Conservation (phyloP, 306 rosid genomes). For the Castanea sativa region DNA sequence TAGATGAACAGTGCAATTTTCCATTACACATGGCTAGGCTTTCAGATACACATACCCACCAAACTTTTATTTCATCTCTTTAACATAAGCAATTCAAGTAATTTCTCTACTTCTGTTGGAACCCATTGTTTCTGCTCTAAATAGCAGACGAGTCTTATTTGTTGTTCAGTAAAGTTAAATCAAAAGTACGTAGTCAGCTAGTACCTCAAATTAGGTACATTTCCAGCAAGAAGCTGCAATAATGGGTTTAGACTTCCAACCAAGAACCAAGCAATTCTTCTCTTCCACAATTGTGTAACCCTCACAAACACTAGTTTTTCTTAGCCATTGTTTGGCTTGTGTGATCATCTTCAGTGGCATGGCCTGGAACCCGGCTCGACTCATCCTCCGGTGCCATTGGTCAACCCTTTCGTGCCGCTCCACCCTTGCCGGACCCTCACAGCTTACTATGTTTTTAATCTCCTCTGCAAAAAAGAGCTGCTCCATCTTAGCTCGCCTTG, state of each 20-base stretch:
- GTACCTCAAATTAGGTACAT: slow-evolving; percentile 30
- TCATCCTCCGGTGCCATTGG: slow-evolving; percentile 91
- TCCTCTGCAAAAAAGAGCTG: slow-evolving; percentile 85
- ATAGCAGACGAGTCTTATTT: background rate
- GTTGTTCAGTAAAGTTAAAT: background rate
- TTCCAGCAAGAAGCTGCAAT: slow-evolving; percentile 92
- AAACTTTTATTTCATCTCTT: background rate
- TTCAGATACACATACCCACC: background rate
- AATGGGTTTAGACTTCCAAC: slow-evolving; percentile 88
- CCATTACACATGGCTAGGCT: background rate
- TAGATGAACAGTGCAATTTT: background rate
- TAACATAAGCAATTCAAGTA: no score
- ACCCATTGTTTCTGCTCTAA: background rate
- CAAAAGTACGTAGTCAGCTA: background rate
- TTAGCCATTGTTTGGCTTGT: slow-evolving; percentile 73
- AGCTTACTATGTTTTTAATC: slow-evolving; percentile 91
- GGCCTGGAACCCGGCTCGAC: slow-evolving; percentile 74
- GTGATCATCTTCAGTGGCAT: slow-evolving; percentile 56
- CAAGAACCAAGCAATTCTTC: slow-evolving; percentile 85
- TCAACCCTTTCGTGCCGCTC: slow-evolving; percentile 88
- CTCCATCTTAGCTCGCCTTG: slow-evolving; percentile 71
- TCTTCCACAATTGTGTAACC: slow-evolving; percentile 75
- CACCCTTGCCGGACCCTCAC: slow-evolving; percentile 83
- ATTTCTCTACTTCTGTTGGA: no score
- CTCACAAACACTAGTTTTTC: slow-evolving; percentile 48